These are phyloP conservation scores for Galerina marginata DNA, from an alignment of 768 basidiomycete genomes.

Conservation along the genomic window DNA sequence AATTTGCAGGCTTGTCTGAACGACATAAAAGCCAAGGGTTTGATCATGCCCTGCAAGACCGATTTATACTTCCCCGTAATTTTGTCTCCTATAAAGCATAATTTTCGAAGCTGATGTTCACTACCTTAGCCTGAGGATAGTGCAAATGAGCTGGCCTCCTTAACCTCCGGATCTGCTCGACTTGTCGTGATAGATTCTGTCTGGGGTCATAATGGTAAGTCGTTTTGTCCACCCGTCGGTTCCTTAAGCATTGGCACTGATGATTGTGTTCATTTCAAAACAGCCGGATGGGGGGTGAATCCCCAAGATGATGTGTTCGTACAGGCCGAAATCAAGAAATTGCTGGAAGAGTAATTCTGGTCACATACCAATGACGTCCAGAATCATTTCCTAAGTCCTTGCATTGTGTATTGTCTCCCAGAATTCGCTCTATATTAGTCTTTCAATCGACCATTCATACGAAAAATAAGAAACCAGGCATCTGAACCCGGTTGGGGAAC, in stretches of 20 bases:
- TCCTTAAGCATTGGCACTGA: background rate
- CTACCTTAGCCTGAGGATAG: conserved; percentile 55
- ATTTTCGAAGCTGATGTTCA: background rate
- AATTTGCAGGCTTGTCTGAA: conserved; percentile 46
- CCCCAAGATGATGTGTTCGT: conserved; percentile 46
- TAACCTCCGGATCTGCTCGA: conserved; percentile 42
- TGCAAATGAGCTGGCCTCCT: conserved; percentile 47
- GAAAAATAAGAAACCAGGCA: too few relatives aligned
- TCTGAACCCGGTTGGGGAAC: too few relatives aligned
- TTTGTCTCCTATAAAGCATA: conserved; percentile 2
- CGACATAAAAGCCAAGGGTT: conserved; percentile 53
- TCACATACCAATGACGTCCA: too few relatives aligned
- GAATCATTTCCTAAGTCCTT: too few relatives aligned
- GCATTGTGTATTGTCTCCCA: too few relatives aligned
- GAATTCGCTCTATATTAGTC: too few relatives aligned
- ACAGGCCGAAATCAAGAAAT: conserved; percentile 43
- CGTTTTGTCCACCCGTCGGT: background rate
- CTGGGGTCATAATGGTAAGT: conserved; percentile 63
- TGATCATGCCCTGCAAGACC: conserved; percentile 64
- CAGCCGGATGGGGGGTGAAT: conserved; percentile 52
- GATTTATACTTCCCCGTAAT: conserved; percentile 63
- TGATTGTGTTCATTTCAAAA: background rate
- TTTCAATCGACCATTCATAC: too few relatives aligned
- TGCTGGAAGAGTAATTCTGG: conserved; percentile 40
- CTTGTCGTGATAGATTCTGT: conserved; percentile 57